Base-by-base conservation (phyloP, 306 rosid genomes). In the Citrullus mucosospermus region DNA sequence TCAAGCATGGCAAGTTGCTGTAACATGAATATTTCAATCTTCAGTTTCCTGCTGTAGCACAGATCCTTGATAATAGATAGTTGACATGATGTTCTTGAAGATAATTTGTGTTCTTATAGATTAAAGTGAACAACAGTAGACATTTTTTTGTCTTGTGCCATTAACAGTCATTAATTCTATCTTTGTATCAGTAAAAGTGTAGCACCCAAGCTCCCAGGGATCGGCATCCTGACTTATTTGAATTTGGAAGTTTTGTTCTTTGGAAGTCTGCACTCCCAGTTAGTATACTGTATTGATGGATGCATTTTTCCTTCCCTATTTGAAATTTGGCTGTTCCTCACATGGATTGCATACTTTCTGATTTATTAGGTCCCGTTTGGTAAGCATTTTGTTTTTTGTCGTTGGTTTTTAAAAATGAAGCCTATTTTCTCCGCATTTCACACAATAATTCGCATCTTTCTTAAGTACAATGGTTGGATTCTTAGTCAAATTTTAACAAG, bases 1-100 rank as follows among this genome's bases (percentile, higher is more conserved):
- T 81, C 88, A 91, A 83, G 89, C 87, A 86, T 80, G 72, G 66
- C 58, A 83, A 50, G 80, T 44, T 75, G 81, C 77, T 86, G 86
- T 78, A 79, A 78, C 81, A 54, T 32, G 84, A 43, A 38, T 43
- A 28, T 15, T 50, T 50, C 25, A 50, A 30, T 28, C 16, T 72
- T 48, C 58, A 16, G 54, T 71, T 22, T 25, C 41, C 18, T 46
- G 39, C 48, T 48, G 76, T 71, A 25, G 59, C 77, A 71, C 59
- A 50, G 39, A 48, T 71, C 8, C 43, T 71, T 48, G 41, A 28
- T 71, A 14, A 48, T 71, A 71, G 58, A 71, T 71, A 25, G 39
- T 44, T 70, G 53, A 36, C 20, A 57, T 12, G 76, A 46, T 70
- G 76, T 70, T 25, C 50, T 68, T 44, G 57, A 43, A 46, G 57